Evolutionary conservation across 2,329 filamentous ascomycete genomes (phyloP).

Genomic region (Hymenoscyphus linearis): DNA sequence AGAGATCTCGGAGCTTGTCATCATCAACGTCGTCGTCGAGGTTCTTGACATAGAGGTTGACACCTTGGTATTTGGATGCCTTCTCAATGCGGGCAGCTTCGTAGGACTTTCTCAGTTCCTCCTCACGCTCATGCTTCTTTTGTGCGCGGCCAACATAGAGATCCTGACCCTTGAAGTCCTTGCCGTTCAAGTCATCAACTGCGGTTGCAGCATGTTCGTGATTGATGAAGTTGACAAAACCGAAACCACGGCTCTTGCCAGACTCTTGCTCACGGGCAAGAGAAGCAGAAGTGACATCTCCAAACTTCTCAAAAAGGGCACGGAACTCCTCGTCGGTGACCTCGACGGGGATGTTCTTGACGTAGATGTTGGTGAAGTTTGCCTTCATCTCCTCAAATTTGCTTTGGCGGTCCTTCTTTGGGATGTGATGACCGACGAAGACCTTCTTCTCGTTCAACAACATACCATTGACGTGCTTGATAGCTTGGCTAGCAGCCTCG

Average conservation of each 20-base stretch:
- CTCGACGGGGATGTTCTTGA: slow-evolving; percentile 91
- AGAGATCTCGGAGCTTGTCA: slow-evolving; percentile 93
- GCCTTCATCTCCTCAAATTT: slow-evolving; percentile 99
- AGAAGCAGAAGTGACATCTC: slow-evolving; percentile 92
- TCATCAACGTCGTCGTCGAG: slow-evolving; percentile 95
- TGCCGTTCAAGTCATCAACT: slow-evolving; percentile 87
- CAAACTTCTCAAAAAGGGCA: slow-evolving; percentile 83
- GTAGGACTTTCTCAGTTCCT: slow-evolving; percentile 98
- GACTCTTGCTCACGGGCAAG: slow-evolving; percentile 78
- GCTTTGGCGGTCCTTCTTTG: slow-evolving; percentile 99
- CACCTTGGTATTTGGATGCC: slow-evolving; percentile 97
- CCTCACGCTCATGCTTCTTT: slow-evolving; percentile 99
- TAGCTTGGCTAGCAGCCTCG: slow-evolving; percentile 91
- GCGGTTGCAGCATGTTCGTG: slow-evolving; percentile 83
- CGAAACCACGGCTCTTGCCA: slow-evolving; percentile 91
- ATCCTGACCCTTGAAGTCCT: slow-evolving; percentile 89
- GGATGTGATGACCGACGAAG: slow-evolving; percentile 97
- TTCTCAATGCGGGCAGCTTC: slow-evolving; percentile 97
- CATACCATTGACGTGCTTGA: slow-evolving; percentile 99
- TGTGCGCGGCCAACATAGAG: slow-evolving; percentile 97
- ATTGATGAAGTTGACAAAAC: slow-evolving; percentile 91
- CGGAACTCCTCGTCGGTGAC: slow-evolving; percentile 93
- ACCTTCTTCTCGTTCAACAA: slow-evolving; percentile 99
- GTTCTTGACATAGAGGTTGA: slow-evolving; percentile 99
- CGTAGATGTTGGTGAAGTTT: slow-evolving; percentile 99